Base-by-base conservation (phyloP, 192 early-diverging fungal species). In the Kappamyces sp. region DNA sequence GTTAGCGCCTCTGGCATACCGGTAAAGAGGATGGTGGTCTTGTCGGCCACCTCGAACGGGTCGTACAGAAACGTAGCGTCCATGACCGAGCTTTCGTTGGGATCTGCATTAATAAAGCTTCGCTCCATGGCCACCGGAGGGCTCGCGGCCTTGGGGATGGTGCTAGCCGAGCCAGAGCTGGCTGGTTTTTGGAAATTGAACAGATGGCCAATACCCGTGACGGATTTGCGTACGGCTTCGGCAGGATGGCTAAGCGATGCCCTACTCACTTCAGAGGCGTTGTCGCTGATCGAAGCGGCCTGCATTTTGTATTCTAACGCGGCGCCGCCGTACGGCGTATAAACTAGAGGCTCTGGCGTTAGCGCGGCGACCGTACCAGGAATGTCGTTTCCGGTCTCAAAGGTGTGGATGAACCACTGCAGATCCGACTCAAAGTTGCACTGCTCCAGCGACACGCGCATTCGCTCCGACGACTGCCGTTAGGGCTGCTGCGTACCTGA, bases 341-440 rank as follows among this genome's bases (percentile, higher is more conserved):
- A 44, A 9, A 10, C 13, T 13, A 44, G 13, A 44, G 43, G 43
- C 43, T 9, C 9, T 44, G 0, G 23, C 23, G 23, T 23, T 23
- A 23, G 23, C 23, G 23, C 12, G 3, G 32, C 1, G 4, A 23
- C 5, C 66, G 57, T 65, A 76, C 74, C 50, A 8, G 77, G 77
- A 51, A 79, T 68, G 2, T 47, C 58, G 2, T 63, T 47, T 9
- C 78, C 78, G 1, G 78, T 80, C 2, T 49, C 47, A 40, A 38
- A 63, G 3, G 46, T 49, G 37, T 76, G 64, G 3, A 78, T 2
- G 50, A 81, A 81, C 34, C 55, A 12, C 2, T 61, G 38, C n/a
- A 83, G 40, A 52, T 83, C 80, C 49, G 55, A 67, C 12, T 63
- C 62, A 32, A 75, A 69, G 49, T 77, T 58, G 61, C 69, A 75